These are phyloP conservation scores for Zopfia rhizophila DNA, from an alignment of 2,329 filamentous ascomycete genomes.

Conservation along the genomic window DNA sequence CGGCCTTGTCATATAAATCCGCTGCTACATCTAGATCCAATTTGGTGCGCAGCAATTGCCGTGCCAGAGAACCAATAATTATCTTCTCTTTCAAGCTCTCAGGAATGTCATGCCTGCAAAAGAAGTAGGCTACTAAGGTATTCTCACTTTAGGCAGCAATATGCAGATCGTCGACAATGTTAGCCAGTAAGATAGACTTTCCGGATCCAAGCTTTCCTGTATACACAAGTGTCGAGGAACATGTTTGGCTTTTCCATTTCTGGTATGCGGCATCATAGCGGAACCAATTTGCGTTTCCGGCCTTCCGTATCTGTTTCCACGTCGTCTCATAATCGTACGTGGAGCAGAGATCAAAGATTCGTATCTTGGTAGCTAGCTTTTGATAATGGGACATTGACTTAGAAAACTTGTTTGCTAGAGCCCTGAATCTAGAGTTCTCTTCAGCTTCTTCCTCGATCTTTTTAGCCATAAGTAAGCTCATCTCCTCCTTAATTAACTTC, in stretches of 20 bases:
- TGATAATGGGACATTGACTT: constrained; percentile 28
- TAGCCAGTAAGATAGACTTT: constrained; percentile 59
- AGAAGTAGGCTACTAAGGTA: constrained; percentile 36
- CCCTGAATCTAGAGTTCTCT: constrained; percentile 38
- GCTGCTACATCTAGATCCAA: constrained; percentile 27
- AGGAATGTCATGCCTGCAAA: constrained; percentile 35
- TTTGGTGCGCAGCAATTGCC: constrained; percentile 50
- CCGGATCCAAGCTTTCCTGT: constrained; percentile 57
- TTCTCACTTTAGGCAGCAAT: constrained; percentile 6
- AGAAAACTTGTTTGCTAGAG: constrained; percentile 26
- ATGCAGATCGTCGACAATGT: constrained; percentile 49
- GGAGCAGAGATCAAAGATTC: constrained; percentile 54
- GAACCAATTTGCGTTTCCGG: constrained; percentile 48
- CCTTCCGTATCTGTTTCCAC: constrained; percentile 57
- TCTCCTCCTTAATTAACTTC: constrained; percentile 50
- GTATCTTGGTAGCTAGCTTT: constrained; percentile 31
- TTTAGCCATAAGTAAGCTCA: constrained; percentile 25
- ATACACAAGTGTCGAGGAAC: constrained; percentile 46
- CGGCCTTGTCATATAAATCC: constrained; percentile 11
- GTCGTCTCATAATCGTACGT: constrained; percentile 52
- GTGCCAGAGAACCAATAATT: constrained; percentile 37
- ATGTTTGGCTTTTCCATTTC: constrained; percentile 36
- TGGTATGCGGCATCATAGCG: constrained; percentile 30
- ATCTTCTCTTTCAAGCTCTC: constrained; percentile 35
- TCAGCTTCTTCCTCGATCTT: constrained; percentile 33